These are phyloP conservation scores for Citrus inodora DNA, from an alignment of 345 rosid genomes.

Conservation along the genomic window DNA sequence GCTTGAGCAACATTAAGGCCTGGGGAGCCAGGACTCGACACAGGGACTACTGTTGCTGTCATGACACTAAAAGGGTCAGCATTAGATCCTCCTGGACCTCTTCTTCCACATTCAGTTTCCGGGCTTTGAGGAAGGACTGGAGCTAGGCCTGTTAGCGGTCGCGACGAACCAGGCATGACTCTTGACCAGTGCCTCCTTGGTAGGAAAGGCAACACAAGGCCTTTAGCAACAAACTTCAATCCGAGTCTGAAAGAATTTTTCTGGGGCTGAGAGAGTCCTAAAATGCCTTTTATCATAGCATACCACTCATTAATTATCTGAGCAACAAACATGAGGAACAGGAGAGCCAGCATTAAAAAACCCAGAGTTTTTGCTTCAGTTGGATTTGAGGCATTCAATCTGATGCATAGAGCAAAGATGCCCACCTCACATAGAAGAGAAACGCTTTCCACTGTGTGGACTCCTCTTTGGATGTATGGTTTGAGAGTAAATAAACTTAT, in stretches of 20 bases:
- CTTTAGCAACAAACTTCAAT: constrained; percentile 35
- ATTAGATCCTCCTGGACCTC: constrained; percentile 14
- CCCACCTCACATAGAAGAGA: constrained; percentile 41
- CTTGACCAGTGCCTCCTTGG: constrained; percentile 43
- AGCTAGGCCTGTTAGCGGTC: constrained; percentile 30
- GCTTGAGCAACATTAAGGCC: constrained; percentile 10
- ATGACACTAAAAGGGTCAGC: constrained; percentile 24
- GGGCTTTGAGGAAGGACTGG: constrained; percentile 32
- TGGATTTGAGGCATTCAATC: constrained; percentile 18
- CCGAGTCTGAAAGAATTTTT: constrained; percentile 34
- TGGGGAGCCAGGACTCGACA: constrained; percentile 37
- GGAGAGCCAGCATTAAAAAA: constrained; percentile 38
- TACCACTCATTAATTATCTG: constrained; percentile 48
- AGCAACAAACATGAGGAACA: constrained; percentile 36
- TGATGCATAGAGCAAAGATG: constrained; percentile 32
- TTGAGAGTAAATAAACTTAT: constrained; percentile 30
- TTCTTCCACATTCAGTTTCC: constrained; percentile 20
- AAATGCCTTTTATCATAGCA: constrained; percentile 30
- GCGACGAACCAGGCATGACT: constrained; percentile 24
- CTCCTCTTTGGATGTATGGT: constrained; percentile 41
- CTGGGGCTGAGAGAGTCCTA: constrained; percentile 32
- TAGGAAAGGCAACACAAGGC: constrained; percentile 46
- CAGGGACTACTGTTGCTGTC: constrained; percentile 51
- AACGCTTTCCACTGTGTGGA: constrained; percentile 39
- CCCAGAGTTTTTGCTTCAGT: constrained; percentile 22